Evolutionary conservation across 2,329 filamentous ascomycete species (phyloP), one percentile per base, ranked within the genome.

Genomic region (Phialocephala subalpina): DNA sequence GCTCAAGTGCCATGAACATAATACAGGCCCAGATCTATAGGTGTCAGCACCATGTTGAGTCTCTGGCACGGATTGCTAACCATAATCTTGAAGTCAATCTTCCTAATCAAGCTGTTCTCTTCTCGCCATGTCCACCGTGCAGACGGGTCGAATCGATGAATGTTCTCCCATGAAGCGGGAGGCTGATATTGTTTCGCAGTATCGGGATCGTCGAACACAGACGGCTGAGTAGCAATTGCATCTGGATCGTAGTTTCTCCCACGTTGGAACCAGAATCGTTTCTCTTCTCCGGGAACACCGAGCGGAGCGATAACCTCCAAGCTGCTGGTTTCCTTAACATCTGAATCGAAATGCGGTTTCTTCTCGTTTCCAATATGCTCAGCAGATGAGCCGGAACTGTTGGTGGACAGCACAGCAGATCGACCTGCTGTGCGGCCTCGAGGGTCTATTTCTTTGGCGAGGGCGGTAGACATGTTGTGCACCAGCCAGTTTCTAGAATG

Each of bases 1-100:
- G 79, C 69, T 90, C 84, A 6, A 90, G 80, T 1, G 84, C 84
- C 69, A 89, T 87, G 74, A 90, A 89, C 76, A 88, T 88, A 36
- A 88, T 68, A 65, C 85, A 87, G 16, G 68, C 68, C 68, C 74
- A 78, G 55, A 70, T 45, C 68, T 71, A 36, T 16, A 59, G 6
- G 57, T 53, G 25, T 53, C 22, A 53, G 27, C 25, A 14, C 27
- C 9, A 2, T 33, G 49, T 12, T 29, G 18, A 3, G 12, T 2
- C 45, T 11, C n/a, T 4, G 8, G 25, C 6, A 29, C 1, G 16
- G 14, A n/a, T 3, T 29, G 12, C 63, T n/a, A 42, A 77, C 62
- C 73, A 77, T 75, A 38, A 79, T 78, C n/a, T 74, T 73, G 3
- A 71, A 20, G 64, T 73, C 71, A 45, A 74, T 70, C 53, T 72